phyloP scores from a whole-genome alignment of 257 asterid species.

The Henckelia pumila region DNA sequence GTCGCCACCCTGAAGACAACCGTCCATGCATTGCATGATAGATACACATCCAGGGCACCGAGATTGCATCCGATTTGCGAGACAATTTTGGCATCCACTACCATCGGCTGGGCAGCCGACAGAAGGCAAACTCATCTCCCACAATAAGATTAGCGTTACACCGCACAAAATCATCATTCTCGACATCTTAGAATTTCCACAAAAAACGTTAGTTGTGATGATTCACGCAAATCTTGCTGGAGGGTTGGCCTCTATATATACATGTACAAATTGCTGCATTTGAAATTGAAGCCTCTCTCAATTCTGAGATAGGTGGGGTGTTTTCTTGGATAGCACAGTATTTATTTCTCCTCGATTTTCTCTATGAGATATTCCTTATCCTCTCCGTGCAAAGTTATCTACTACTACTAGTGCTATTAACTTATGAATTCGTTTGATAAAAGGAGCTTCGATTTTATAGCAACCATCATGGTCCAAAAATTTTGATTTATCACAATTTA shows the following conservation, averaged over 20 bases:
- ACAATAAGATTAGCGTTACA: constrained; percentile 26
- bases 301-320: background rate
- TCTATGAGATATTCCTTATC: background rate
- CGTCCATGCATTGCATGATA: constrained; percentile 69
- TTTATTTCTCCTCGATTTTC: background rate
- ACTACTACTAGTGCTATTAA: too few species aligned
- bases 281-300: too few species aligned
- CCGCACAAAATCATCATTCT: constrained; percentile 10
- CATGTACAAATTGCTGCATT: background rate
- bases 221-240: background rate
- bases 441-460: background rate
- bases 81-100: constrained; percentile 56
- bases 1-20: constrained; percentile 64
- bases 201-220: background rate
- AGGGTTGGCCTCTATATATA: background rate
- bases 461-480: too few species aligned
- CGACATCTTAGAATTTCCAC: constrained; percentile 12
- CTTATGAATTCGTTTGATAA: background rate
- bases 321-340: background rate
- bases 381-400: background rate
- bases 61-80: constrained; percentile 42
- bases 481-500: too few species aligned
- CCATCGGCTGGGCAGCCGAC: constrained; percentile 52
- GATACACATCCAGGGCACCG: constrained; percentile 70
- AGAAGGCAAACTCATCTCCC: constrained; percentile 27